Evolutionary conservation across 2,329 filamentous ascomycete species (phyloP).

Genomic region (Colletotrichum coccodes): DNA sequence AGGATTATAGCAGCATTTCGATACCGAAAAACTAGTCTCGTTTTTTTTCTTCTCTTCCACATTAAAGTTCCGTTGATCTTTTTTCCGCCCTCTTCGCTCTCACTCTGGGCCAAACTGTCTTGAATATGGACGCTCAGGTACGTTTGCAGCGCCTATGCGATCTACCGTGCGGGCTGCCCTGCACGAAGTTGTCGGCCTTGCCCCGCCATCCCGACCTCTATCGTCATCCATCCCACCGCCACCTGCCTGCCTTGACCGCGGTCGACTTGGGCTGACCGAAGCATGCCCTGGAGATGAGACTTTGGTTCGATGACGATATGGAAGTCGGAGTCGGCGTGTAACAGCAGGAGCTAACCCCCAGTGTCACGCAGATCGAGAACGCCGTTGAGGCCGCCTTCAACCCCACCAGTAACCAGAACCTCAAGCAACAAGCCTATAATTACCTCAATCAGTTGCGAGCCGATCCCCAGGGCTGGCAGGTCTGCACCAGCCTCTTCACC

Average conservation of each 20-base stretch:
- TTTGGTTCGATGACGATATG: not conserved
- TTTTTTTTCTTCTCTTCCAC: slow-evolving; percentile 30
- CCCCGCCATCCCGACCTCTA: slow-evolving; percentile 41
- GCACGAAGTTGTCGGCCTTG: slow-evolving; percentile 28
- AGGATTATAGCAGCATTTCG: slow-evolving; percentile 53
- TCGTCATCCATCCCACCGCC: slow-evolving; percentile 33
- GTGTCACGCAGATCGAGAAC: slow-evolving; percentile 79
- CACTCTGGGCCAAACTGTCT: slow-evolving; percentile 29
- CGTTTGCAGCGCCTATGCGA: slow-evolving; percentile 38
- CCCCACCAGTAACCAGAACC: slow-evolving; percentile 76
- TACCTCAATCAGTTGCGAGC: slow-evolving; percentile 82
- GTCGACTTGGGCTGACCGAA: slow-evolving; percentile 11
- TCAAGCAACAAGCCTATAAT: slow-evolving; percentile 85
- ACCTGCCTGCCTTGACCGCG: slow-evolving; percentile 8
- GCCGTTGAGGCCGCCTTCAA: slow-evolving; percentile 95
- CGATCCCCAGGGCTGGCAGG: slow-evolving; percentile 89
- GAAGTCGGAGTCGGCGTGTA: not conserved
- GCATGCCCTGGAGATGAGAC: not conserved
- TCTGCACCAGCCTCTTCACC: slow-evolving; percentile 87
- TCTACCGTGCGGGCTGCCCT: slow-evolving; percentile 4
- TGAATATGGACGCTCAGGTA: slow-evolving; percentile 61
- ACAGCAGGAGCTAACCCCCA: slow-evolving; percentile 3
- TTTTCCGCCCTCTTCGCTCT: not conserved
- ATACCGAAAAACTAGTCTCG: slow-evolving; percentile 28
- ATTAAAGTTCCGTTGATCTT: not conserved